A percentile compares a stretch with the other conserved stretches of the same genome.
Conservation (phyloP, 1,284 basidiomycete species). For the Takashimella koratensis region DNA sequence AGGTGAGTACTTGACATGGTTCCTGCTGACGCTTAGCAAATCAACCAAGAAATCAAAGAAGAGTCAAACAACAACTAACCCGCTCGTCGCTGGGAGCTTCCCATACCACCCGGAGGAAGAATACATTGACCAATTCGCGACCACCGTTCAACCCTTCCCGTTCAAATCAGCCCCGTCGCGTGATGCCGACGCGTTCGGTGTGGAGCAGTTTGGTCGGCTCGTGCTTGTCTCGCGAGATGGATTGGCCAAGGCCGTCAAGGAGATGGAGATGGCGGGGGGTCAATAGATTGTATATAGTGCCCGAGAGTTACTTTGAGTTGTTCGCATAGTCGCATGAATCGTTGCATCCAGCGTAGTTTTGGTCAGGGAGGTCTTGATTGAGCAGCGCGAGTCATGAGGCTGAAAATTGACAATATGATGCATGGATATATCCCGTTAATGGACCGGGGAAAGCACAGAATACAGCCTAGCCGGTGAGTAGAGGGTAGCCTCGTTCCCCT, state of each 20-base stretch:
- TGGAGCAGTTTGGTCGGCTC: constrained; percentile 70
- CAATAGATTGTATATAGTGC: background rate
- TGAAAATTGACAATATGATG: background rate
- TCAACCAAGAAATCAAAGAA: constrained; percentile 35
- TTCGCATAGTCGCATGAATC: too few relatives aligned
- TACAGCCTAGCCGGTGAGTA: constrained; percentile 20
- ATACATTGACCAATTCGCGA: constrained; percentile 63
- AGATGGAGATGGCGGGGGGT: constrained; percentile 46
- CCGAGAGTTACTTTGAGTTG: too few relatives aligned
- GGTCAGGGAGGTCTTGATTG: too few relatives aligned
- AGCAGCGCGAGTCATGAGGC: too few relatives aligned
- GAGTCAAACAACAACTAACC: constrained; percentile 36
- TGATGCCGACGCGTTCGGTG: constrained; percentile 69
- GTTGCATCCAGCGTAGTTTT: too few relatives aligned
- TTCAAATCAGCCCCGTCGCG: constrained; percentile 63
- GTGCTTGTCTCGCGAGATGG: constrained; percentile 59
- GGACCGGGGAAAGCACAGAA: constrained; percentile 9
- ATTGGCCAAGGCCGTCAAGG: constrained; percentile 42
- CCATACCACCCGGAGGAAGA: constrained; percentile 85
- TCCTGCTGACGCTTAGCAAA: too few relatives aligned
- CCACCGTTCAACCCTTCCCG: constrained; percentile 61
- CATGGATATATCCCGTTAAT: constrained; percentile 7
- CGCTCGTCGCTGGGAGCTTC: constrained; percentile 50
- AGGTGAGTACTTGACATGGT: constrained; percentile 16
- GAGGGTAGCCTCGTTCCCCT: constrained; percentile 10